Evolutionary conservation across 2,329 filamentous ascomycete genomes (phyloP), one percentile per base, ranked within the genome.

Genomic region (Talaromyces marneffei): DNA sequence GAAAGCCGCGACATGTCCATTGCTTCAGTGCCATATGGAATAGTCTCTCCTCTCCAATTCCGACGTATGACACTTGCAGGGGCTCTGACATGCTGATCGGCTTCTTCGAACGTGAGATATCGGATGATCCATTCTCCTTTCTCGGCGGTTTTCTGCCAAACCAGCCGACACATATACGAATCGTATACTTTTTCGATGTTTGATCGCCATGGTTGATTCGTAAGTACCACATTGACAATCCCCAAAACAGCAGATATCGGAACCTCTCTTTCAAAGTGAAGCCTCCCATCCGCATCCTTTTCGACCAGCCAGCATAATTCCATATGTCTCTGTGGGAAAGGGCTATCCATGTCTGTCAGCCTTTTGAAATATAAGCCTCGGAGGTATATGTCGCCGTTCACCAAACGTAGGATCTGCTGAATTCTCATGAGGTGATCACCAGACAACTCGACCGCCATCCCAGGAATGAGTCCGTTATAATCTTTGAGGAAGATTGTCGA

Each of bases 181-280:
- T 75, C 74, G 0, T 69, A 55, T 8, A 27, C 6, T 0, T 25
- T 2, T 7, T 8, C 18, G 14, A 59, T 6, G 18, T 37, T 65
- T 50, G 12, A 68, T 62, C 60, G 46, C 77, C 61, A 63, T 7
- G 35, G 52, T 6, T 42, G 70, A 62, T 90, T 91, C 0, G 87
- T 90, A 2, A 81, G 71, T 0, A 78, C 68, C 0, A 89, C 71
- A 0, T 68, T 69, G 0, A 83, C 73, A 6, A 78, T 71, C 1
- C 71, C 64, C 1, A 75, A 66, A 0, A 87, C 74, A 0, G 75
- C 62, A 0, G 65, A 55, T 0, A 80, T 60, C 0, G 71, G 46
- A 0, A 87, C 68, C 2, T 84, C 80, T 0, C 76, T 57, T 0
- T 68, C 52, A 2, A 56, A 20, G 57, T 0, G 65, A 35, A 59